Base-by-base conservation (phyloP, 2,329 filamentous ascomycete genomes). In the Saccharata proteae region DNA sequence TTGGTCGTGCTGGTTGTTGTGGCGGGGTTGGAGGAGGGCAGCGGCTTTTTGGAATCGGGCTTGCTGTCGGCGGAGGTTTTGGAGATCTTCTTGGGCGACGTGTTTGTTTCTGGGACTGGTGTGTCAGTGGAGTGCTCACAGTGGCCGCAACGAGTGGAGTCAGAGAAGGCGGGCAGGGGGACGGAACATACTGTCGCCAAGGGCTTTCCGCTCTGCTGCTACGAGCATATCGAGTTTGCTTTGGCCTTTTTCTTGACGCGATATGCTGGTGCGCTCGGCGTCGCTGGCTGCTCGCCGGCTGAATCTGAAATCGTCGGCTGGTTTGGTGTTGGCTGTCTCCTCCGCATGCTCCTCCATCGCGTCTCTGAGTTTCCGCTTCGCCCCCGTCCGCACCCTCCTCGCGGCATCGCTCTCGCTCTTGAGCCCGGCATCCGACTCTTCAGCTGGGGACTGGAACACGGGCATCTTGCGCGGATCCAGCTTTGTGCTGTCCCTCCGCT, bases 281-380 rank as follows among this genome's bases (percentile, higher is more conserved):
- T n/a, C 12, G 6, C 16, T 18, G 13, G 18, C 15, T 10, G 26
- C 16, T 5, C 33, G 24, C 15, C 64, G 55, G 38, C 54, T 66
- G 44, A 62, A 68, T 9, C 54, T 55, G 44, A 69, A 68, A 16
- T 59, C 51, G 13, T 62, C 63, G 12, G 16, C 19, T 26, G 8
- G n/a, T n/a, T n/a, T n/a, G n/a, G n/a, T n/a, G n/a, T n/a, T n/a
- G n/a, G n/a, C n/a, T n/a, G n/a, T n/a, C n/a, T n/a, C n/a, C 13
- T 37, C 30, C 24, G 16, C 21, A 12, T 47, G 42, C 8, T 32
- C 28, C 25, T 49, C 46, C 11, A 38, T 40, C 2, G 41, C 41
- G 6, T 47, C 59, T 34, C 59, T 65, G 30, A 74, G 61, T 44
- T 75, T 74, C 29, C 71, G 61, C 51, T 75, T 74, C 15, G 65